Evolutionary conservation across 768 basidiomycete genomes (phyloP).

Genomic region (Mycena latifolia): DNA sequence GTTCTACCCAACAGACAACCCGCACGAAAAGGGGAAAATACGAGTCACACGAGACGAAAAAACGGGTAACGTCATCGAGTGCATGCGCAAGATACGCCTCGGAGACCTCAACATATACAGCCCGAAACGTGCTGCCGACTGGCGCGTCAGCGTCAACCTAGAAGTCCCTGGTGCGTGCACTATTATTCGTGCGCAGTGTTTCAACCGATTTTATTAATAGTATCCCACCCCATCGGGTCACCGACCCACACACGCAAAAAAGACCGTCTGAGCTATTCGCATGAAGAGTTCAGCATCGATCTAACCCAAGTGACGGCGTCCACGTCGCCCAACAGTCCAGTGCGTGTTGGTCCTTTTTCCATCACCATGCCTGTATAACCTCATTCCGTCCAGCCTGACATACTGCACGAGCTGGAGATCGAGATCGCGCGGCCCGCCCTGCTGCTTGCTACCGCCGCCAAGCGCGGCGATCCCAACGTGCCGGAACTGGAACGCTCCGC

Average conservation of each 20-base stretch:
- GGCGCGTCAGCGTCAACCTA: constrained; percentile 93
- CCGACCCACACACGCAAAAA: constrained; percentile 78
- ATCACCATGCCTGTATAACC: constrained; percentile 6
- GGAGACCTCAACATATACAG: constrained; percentile 90
- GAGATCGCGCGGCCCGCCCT: constrained; percentile 83
- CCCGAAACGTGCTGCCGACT: constrained; percentile 88
- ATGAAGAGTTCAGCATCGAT: constrained; percentile 94
- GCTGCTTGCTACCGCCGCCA: constrained; percentile 77
- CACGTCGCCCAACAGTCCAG: constrained; percentile 59
- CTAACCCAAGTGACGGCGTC: constrained; percentile 89
- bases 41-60: constrained; percentile 90
- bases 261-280: constrained; percentile 92
- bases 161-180: constrained; percentile 83
- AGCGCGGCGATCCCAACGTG: constrained; percentile 70
- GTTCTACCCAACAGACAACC: constrained; percentile 70
- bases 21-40: constrained; percentile 66
- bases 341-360: constrained; percentile 47
- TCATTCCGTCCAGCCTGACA: constrained; percentile 59
- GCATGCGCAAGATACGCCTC: constrained; percentile 84
- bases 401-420: constrained; percentile 90
- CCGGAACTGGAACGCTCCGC: constrained; percentile 75
- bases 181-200: constrained; percentile 1
- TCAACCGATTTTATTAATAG: constrained; percentile 47
- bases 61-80: constrained; percentile 70
- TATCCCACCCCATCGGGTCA: constrained; percentile 74